phyloP scores from a whole-genome alignment of 768 basidiomycete genomes.

The Daedalea quercina region DNA sequence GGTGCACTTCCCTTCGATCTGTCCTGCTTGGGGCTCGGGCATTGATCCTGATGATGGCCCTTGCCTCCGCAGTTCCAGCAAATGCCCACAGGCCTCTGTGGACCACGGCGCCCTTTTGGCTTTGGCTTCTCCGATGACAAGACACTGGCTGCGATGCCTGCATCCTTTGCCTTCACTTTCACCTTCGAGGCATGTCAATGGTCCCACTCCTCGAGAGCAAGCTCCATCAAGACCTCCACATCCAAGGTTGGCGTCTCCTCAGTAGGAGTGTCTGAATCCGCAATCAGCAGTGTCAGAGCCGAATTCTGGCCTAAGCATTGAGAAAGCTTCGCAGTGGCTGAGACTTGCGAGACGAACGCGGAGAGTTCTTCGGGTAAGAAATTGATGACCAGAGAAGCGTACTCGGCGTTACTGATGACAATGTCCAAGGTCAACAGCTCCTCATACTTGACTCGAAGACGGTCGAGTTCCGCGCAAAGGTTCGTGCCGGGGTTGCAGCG shows the following conservation, averaged over 20 bases:
- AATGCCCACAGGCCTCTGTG: constrained; percentile 1
- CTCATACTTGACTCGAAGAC: constrained; percentile 15
- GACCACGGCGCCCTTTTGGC: not conserved
- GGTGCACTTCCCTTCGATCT: not conserved
- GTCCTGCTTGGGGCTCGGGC: not conserved
- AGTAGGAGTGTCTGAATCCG: not conserved
- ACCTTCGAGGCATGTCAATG: not conserved
- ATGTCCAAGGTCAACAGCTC: constrained; percentile 1
- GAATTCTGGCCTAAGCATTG: not conserved
- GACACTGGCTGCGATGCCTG: constrained; percentile 1
- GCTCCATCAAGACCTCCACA: not conserved
- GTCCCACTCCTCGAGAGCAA: constrained; percentile 4
- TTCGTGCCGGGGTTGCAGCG: not conserved
- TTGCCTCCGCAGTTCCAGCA: constrained; percentile 6
- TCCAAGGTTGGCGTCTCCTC: not conserved
- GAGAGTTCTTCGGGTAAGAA: constrained; percentile 3
- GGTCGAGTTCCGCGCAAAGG: not conserved
- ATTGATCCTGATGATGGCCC: not conserved
- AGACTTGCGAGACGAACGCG: constrained; percentile 3
- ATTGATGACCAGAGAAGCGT: constrained; percentile 2
- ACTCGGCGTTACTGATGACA: not conserved
- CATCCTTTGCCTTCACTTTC: not conserved
- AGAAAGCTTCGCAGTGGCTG: not conserved
- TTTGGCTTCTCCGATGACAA: constrained; percentile 5
- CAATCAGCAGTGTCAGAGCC: not conserved